Evolutionary conservation across 2,329 filamentous ascomycete genomes (phyloP).

Genomic region (Pseudogymnoascus sp.): DNA sequence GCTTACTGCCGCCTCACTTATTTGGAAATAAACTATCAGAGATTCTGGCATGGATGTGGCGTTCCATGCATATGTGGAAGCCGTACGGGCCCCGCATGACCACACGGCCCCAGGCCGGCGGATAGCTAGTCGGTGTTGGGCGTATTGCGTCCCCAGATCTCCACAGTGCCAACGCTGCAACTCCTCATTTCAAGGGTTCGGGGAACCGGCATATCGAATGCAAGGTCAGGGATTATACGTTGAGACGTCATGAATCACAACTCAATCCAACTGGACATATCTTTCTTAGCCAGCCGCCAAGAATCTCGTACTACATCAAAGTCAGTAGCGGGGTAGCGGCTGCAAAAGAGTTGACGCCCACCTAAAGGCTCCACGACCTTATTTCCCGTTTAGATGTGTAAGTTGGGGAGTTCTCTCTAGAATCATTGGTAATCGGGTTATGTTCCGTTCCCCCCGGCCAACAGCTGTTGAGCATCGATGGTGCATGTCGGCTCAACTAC

Average conservation of each 20-base stretch:
- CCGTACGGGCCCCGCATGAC: neutral
- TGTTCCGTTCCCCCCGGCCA: conserved; percentile 1
- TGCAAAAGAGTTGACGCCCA: neutral
- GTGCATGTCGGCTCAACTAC: neutral
- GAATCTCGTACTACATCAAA: neutral
- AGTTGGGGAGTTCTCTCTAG: neutral
- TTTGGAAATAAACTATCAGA: neutral
- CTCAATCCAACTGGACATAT: neutral
- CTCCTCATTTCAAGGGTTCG: neutral
- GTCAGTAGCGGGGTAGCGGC: neutral
- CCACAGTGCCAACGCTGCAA: neutral
- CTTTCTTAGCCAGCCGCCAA: neutral
- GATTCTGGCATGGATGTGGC: neutral
- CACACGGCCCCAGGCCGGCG: neutral
- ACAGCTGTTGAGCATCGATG: neutral
- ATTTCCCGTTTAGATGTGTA: neutral
- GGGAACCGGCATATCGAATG: neutral
- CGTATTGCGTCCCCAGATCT: neutral
- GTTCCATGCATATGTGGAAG: conserved; percentile 2
- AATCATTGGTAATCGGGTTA: neutral
- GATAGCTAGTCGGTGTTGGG: neutral
- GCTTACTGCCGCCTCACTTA: neutral
- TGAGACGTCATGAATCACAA: neutral
- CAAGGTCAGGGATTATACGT: neutral
- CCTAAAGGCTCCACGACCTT: neutral